phyloP scores from a whole-genome alignment of 2,329 filamentous ascomycete species.

The Exserohilum rostratum region DNA sequence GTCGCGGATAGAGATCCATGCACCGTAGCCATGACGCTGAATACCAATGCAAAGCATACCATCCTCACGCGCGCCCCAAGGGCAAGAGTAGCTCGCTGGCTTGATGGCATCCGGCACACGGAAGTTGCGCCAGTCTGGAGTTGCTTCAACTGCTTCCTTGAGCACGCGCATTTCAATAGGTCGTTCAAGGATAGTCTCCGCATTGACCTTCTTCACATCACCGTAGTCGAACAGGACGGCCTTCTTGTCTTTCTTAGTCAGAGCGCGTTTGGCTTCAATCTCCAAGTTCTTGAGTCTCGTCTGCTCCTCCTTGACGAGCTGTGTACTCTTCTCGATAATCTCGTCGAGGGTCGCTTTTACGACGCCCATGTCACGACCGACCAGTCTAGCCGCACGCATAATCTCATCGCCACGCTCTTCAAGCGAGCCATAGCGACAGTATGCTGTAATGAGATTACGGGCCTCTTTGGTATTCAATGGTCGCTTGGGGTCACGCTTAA shows the following conservation, averaged over 20 bases:
- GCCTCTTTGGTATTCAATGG: constrained; percentile 92
- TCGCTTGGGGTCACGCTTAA: constrained; percentile 78
- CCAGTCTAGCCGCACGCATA: constrained; percentile 81
- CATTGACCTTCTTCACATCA: constrained; percentile 92
- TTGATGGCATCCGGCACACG: constrained; percentile 91
- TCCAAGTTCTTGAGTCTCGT: constrained; percentile 68
- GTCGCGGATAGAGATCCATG: constrained; percentile 93
- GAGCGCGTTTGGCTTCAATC: constrained; percentile 72
- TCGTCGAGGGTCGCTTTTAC: constrained; percentile 78
- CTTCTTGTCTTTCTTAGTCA: constrained; percentile 98
- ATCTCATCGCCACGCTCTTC: constrained; percentile 88
- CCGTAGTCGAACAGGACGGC: constrained; percentile 94
- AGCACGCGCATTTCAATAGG: constrained; percentile 87
- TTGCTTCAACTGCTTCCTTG: constrained; percentile 70
- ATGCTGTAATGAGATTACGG: constrained; percentile 86
- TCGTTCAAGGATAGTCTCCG: constrained; percentile 90
- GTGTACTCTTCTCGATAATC: constrained; percentile 73
- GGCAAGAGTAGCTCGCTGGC: constrained; percentile 84
- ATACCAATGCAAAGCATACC: constrained; percentile 97
- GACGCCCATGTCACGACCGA: constrained; percentile 80
- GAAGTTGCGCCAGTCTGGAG: constrained; percentile 76
- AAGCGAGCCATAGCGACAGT: constrained; percentile 88
- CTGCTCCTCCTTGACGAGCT: constrained; percentile 75
- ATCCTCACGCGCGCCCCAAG: constrained; percentile 92
- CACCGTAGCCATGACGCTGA: constrained; percentile 89